Evolutionary conservation across 805 yeast genomes (phyloP), one percentile per base, ranked within the genome.

Genomic region (Starmerella stellata): DNA sequence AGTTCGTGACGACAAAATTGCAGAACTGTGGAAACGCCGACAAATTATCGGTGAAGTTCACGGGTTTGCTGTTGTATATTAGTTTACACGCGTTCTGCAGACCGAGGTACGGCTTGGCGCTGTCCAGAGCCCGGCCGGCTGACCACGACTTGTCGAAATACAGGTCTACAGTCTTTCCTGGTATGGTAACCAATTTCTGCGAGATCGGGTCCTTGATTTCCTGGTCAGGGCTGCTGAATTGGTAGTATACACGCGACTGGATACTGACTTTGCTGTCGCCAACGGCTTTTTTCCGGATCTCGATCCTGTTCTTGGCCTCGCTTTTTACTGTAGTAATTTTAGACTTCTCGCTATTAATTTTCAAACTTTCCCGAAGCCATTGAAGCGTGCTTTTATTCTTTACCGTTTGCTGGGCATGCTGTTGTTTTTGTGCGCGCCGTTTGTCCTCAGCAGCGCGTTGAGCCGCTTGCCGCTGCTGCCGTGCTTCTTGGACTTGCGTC

Each of bases 241-340:
- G 54, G 29, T 59, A 39, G 43, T 62, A 60, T 0, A 57, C 42
- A 21, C 68, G 48, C 38, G 60, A 58, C 3, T 41, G 43, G 2
- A 38, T 47, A 9, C 52, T 49, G 2, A 62, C 51, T 30, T 51
- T 50, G n/a, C 47, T 35, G 35, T 60, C 62, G 15, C 68, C 68
- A 36, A 51, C 50, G 19, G 68, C 66, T 2, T 43, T 16, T 24
- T 38, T 37, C 13, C 34, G 36, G 20, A 29, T 33, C 19, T 39
- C 43, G 24, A 32, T 7, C 21, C 14, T 7, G n/a, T 5, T 7
- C 17, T 32, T 16, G n/a, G 24, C 8, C 24, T 32, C 16, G n/a
- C n/a, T 7, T 20, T n/a, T 5, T 7, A 8, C 13, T 21, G 16
- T 18, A 13, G 5, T 17, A 11, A 8, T 25, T 16, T 9, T 16